phyloP scores from a whole-genome alignment of 805 yeast species.

The Ogataea chonburiensis region DNA sequence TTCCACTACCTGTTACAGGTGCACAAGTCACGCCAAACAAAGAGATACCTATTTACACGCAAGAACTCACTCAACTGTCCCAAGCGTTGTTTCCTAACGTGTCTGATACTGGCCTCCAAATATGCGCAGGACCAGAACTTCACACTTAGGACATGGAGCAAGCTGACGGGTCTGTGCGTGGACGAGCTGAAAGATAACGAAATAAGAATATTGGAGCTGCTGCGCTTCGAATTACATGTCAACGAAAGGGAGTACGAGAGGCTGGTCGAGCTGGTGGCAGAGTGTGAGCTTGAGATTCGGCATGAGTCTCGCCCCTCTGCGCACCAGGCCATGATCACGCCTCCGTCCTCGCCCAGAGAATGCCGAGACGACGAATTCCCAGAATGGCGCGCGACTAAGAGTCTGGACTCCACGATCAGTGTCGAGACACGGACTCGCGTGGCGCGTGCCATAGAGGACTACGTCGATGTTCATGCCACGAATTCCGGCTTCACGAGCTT shows the following conservation, averaged over 20 bases:
- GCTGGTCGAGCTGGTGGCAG: constrained; percentile 16
- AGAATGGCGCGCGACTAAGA: constrained; percentile 6
- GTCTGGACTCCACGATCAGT: constrained; percentile 11
- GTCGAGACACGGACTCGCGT: constrained; percentile 15
- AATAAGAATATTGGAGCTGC: constrained; percentile 45
- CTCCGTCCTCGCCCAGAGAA: constrained; percentile 12
- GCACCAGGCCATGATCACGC: constrained; percentile 1
- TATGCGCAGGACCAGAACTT: constrained; percentile 72
- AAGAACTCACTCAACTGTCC: constrained; percentile 43
- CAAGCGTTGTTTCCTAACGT: constrained; percentile 63
- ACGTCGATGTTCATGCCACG: constrained; percentile 19
- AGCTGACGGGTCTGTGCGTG: constrained; percentile 63
- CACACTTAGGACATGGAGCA: constrained; percentile 69
- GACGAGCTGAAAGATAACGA: constrained; percentile 51
- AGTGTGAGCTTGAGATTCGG: constrained; percentile 1
- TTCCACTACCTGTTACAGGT: constrained; percentile 55
- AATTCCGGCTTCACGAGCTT: constrained; percentile 2
- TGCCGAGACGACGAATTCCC: constrained; percentile 9
- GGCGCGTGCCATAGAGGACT: constrained; percentile 10
- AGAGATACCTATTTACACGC: background rate
- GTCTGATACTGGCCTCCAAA: constrained; percentile 70
- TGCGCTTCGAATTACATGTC: constrained; percentile 59
- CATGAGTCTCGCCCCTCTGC: background rate
- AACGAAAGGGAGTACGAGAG: constrained; percentile 46
- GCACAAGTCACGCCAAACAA: constrained; percentile 13